These are phyloP conservation scores for Geum urbanum DNA, from an alignment of 306 rosid genomes.

Conservation along the genomic window DNA sequence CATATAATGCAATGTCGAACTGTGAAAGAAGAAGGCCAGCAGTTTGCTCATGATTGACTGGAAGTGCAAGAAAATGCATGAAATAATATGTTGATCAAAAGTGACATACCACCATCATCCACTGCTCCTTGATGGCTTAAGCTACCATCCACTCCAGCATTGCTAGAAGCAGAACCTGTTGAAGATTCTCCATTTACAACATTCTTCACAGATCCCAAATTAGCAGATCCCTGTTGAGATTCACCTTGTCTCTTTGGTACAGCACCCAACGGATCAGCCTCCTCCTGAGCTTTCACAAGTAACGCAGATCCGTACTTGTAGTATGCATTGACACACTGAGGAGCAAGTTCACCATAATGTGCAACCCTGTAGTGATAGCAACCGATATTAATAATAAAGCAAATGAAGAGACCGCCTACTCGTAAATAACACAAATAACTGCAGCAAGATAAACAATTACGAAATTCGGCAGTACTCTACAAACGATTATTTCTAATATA, in stretches of 20 bases:
- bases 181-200: slow-evolving; percentile 62
- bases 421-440: not conserved
- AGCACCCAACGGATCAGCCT: slow-evolving; percentile 80
- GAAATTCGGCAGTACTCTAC: not conserved
- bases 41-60: not conserved
- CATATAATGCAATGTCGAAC: not conserved
- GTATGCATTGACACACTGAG: slow-evolving; percentile 76
- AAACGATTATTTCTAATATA: not conserved
- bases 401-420: not conserved
- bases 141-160: slow-evolving; percentile 44
- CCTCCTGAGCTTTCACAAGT: slow-evolving; percentile 90
- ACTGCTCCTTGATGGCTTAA: slow-evolving; percentile 35
- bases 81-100: slow-evolving; percentile 1
- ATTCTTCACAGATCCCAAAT: slow-evolving; percentile 55
- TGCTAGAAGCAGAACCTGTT: slow-evolving; percentile 49
- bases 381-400: not conserved
- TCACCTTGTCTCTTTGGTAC: slow-evolving; percentile 75
- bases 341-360: slow-evolving; percentile 80
- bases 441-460: not conserved
- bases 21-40: not conserved
- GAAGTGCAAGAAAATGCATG: not conserved
- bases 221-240: slow-evolving; percentile 52
- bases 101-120: slow-evolving; percentile 54
- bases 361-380: slow-evolving; percentile 43
- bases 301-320: slow-evolving; percentile 86